Conservation (phyloP, 768 basidiomycete genomes). For the Chalciporus pseudorubinellus region DNA sequence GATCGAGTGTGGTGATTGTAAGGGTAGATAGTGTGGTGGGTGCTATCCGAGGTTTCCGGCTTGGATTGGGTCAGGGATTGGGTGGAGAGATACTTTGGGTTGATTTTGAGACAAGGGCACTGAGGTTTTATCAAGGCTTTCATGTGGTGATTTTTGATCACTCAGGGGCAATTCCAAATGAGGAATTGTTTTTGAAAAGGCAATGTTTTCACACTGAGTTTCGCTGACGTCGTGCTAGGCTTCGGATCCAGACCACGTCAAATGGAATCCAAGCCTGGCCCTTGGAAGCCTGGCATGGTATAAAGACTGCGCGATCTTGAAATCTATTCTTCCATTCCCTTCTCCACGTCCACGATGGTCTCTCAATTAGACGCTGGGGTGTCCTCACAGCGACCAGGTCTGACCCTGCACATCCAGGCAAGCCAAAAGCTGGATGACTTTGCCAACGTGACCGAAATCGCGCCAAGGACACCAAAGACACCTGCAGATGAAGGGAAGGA, state of each 20-base stretch:
- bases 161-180: constrained; percentile 1
- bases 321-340: not conserved
- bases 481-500: constrained; percentile 92
- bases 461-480: constrained; percentile 68
- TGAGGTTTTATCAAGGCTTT: too few species aligned
- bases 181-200: not conserved
- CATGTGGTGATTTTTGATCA: too few species aligned
- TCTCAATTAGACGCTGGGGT: not conserved
- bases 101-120: too few species aligned
- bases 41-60: too few species aligned
- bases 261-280: constrained; percentile 12
- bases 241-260: constrained; percentile 10
- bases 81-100: not conserved
- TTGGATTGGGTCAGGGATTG: too few species aligned
- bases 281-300: constrained; percentile 3
- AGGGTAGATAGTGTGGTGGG: too few species aligned
- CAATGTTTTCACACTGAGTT: not conserved
- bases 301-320: constrained; percentile 13
- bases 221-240: constrained; percentile 22
- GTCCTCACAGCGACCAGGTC: constrained; percentile 3
- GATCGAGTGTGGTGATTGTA: too few species aligned
- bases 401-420: constrained; percentile 10
- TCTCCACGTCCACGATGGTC: constrained; percentile 15
- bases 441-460: not conserved
- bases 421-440: not conserved